These are phyloP conservation scores for Amborella trichopoda DNA, from an alignment of 164 flowering plant species.

Conservation along the genomic window DNA sequence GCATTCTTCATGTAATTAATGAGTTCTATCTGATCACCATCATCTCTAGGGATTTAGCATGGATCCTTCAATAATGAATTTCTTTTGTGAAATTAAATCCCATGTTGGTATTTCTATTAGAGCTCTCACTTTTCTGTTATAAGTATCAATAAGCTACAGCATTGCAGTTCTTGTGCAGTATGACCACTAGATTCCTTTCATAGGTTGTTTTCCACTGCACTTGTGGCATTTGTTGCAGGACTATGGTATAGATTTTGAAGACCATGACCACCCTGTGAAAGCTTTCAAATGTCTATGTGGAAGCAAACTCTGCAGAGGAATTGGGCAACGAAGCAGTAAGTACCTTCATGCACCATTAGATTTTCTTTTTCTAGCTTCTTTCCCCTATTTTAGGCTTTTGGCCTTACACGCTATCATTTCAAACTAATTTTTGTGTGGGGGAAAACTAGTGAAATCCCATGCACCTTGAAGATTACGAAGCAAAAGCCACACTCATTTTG, in stretches of 20 bases:
- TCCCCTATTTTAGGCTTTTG: too few species aligned
- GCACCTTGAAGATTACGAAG: not conserved
- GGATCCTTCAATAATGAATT: not conserved
- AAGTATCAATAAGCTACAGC: not conserved
- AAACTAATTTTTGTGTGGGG: not conserved
- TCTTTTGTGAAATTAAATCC: not conserved
- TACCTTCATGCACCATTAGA: not conserved
- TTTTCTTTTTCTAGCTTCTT: too few species aligned
- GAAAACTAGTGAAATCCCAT: not conserved
- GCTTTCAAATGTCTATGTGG: constrained; percentile 1
- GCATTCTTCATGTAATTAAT: too few species aligned
- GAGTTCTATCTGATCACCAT: too few species aligned
- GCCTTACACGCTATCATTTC: too few species aligned
- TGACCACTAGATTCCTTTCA: too few species aligned
- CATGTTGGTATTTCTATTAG: not conserved
- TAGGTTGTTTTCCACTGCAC: not conserved
- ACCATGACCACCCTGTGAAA: not conserved
- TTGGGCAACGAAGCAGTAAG: not conserved
- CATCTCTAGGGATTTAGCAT: not conserved
- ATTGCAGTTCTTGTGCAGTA: not conserved
- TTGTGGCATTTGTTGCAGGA: not conserved
- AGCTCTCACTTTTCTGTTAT: not conserved
- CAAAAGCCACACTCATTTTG: not conserved
- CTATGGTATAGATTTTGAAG: not conserved
- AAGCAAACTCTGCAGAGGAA: not conserved